Conservation (phyloP, 768 basidiomycete species). For the Suillus variegatus region DNA sequence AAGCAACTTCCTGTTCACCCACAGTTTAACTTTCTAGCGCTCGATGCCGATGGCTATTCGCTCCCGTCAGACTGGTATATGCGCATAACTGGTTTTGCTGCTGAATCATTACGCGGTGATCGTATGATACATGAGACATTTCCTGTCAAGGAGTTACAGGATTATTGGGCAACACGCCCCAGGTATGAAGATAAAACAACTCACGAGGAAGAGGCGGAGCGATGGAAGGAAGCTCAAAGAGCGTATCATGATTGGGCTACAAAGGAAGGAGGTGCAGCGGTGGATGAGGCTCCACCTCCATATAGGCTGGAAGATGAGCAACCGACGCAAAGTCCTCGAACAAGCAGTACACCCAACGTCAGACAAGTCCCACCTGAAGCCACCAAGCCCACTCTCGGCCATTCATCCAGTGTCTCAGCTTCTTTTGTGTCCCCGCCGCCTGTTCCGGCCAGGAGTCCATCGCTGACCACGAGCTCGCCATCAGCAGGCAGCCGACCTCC, state of each 20-base stretch:
- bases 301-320: conserved; percentile 58
- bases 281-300: conserved; percentile 62
- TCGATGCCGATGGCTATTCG: conserved; percentile 78
- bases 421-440: conserved; percentile 13
- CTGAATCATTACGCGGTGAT: conserved; percentile 65
- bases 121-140: conserved; percentile 63
- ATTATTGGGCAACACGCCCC: conserved; percentile 72
- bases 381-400: conserved; percentile 9
- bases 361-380: conserved; percentile 12
- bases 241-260: conserved; percentile 48
- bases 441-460: conserved; percentile 15
- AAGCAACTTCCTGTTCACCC: conserved; percentile 62
- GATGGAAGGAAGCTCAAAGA: conserved; percentile 21
- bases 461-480: not conserved
- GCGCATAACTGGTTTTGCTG: conserved; percentile 75
- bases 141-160: conserved; percentile 69
- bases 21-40: conserved; percentile 61
- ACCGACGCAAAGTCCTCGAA: conserved; percentile 1
- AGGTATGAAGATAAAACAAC: conserved; percentile 42
- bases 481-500: conserved; percentile 11
- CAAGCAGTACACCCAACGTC: conserved; percentile 2
- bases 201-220: conserved; percentile 27
- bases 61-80: conserved; percentile 86
- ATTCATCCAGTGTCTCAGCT: conserved; percentile 6
- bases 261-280: conserved; percentile 25